Base-by-base conservation (phyloP, 1,139 yeast genomes). In the Diutina sp. region DNA sequence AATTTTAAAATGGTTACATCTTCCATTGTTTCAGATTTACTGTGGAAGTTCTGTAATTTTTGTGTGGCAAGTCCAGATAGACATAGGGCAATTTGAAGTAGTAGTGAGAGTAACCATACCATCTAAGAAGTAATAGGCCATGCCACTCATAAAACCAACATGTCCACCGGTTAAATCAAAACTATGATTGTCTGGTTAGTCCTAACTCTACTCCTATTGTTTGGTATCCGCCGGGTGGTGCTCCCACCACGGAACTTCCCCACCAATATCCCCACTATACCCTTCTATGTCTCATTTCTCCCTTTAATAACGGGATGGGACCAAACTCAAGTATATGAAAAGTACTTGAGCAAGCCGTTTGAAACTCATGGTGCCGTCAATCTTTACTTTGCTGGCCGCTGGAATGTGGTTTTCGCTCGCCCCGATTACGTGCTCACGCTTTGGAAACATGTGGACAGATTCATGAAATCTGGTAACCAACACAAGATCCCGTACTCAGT, bases 381-480 rank as follows among this genome's bases (percentile, higher is more conserved):
- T 62, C 71, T 82, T 8, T 83, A 77, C 63, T 83, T 82, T 70
- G 87, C 83, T 4, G 79, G 84, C 1, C 72, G 84, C 58, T 83
- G 87, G 87, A 83, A 83, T 61, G 75, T 82, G 18, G 63, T 83
- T 48, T 80, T 82, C 0, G 71, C 80, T 0, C 72, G 66, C 56
- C 86, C 86, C 0, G 76, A 76, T 46, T 73, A 67, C 57, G 66
- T 83, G 57, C 65, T 68, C 7, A 78, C 79, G 57, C 63, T 83
- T 5, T 74, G 82, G 59, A 77, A 72, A 61, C 72, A 81, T 57
- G 84, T 80, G 58, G 70, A 73, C 29, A 66, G 72, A 0, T 83
- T 73, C 66, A 79, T 80, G 3, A 83, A 83, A 61, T 80, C 84
- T 62, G 87, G 87, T 0, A 83, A 83, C 58, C 85, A 82, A 46